Evolutionary conservation across 2,329 filamentous ascomycete species (phyloP).

Genomic region (Cladosporium sp.): DNA sequence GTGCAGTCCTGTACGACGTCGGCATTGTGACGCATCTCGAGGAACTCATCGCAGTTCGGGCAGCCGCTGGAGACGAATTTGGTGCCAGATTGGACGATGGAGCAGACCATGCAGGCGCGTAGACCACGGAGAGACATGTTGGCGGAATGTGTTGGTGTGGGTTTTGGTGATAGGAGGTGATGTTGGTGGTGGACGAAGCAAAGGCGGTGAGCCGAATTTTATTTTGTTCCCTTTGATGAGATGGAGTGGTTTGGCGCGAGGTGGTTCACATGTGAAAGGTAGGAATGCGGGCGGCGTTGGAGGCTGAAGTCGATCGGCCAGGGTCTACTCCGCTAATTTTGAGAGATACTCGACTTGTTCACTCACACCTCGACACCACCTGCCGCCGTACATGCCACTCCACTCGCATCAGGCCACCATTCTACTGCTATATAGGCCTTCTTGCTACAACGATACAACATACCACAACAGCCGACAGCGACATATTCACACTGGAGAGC

Average conservation of each 20-base stretch:
- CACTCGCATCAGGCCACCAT: neutral
- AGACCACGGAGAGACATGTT: constrained; percentile 69
- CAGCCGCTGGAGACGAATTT: constrained; percentile 86
- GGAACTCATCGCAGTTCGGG: constrained; percentile 93
- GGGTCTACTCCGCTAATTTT: neutral
- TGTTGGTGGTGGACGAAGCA: neutral
- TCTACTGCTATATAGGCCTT: neutral
- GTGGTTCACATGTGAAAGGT: constrained; percentile 5
- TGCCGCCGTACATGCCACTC: neutral
- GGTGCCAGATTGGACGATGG: constrained; percentile 79
- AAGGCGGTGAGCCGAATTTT: neutral
- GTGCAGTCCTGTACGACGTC: constrained; percentile 92
- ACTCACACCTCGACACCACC: neutral
- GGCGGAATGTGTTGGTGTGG: constrained; percentile 13
- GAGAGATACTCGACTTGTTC: neutral
- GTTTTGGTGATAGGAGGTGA: neutral
- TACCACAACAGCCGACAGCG: neutral
- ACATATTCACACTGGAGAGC: neutral
- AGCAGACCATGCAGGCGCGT: constrained; percentile 98
- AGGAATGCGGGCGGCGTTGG: constrained; percentile 7
- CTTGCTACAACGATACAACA: neutral
- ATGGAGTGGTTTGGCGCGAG: neutral
- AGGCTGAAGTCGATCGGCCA: neutral
- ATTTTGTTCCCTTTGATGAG: neutral
- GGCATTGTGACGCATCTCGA: constrained; percentile 70